Percentiles rank a stretch among this genome's conserved stretches.
phyloP scores from a whole-genome alignment of 2,329 filamentous ascomycete genomes.

The Emmonsiellopsis sp. region DNA sequence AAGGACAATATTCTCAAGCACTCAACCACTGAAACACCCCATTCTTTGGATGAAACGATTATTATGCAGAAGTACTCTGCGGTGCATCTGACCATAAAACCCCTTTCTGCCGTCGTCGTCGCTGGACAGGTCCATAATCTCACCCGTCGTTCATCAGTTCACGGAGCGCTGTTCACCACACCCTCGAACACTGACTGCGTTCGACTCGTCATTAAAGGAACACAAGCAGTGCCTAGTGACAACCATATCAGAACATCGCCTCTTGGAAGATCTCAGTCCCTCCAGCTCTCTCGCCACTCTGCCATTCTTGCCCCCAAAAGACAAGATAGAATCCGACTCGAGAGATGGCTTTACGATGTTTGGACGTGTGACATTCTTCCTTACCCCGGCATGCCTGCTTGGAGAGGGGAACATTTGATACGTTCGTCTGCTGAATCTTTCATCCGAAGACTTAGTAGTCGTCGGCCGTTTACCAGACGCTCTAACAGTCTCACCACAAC shows the following conservation, averaged over 20 bases:
- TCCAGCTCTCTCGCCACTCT: slow-evolving; percentile 54
- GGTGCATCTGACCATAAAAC: slow-evolving; percentile 7
- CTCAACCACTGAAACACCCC: slow-evolving; percentile 40
- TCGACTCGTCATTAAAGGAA: slow-evolving; percentile 13
- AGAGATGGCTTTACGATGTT: slow-evolving; percentile 63
- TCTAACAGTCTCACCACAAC: slow-evolving; percentile 46
- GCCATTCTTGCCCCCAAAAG: slow-evolving; percentile 65
- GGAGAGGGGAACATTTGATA: slow-evolving; percentile 60
- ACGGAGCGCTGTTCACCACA: slow-evolving; percentile 51
- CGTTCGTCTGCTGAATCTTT: slow-evolving; percentile 73
- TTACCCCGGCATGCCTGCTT: slow-evolving; percentile 69
- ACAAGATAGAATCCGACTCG: slow-evolving; percentile 66
- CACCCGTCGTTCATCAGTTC: slow-evolving; percentile 56
- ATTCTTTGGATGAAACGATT: slow-evolving; percentile 35
- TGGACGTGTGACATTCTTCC: slow-evolving; percentile 76
- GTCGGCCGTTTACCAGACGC: slow-evolving; percentile 64
- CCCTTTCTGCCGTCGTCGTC: slow-evolving; percentile 55
- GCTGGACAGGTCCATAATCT: slow-evolving; percentile 59
- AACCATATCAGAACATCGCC: slow-evolving; percentile 5
- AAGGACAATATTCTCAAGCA: slow-evolving; percentile 53
- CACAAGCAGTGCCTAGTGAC: slow-evolving; percentile 6
- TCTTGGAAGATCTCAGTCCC: slow-evolving; percentile 47
- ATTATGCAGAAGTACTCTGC: slow-evolving; percentile 14
- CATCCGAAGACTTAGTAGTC: slow-evolving; percentile 78
- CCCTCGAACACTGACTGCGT: slow-evolving; percentile 6